Percentiles rank a stretch among this genome's conserved stretches.
These are phyloP conservation scores for Phalaenopsis aphrodite DNA, from an alignment of 106 monocot species.

Conservation along the genomic window DNA sequence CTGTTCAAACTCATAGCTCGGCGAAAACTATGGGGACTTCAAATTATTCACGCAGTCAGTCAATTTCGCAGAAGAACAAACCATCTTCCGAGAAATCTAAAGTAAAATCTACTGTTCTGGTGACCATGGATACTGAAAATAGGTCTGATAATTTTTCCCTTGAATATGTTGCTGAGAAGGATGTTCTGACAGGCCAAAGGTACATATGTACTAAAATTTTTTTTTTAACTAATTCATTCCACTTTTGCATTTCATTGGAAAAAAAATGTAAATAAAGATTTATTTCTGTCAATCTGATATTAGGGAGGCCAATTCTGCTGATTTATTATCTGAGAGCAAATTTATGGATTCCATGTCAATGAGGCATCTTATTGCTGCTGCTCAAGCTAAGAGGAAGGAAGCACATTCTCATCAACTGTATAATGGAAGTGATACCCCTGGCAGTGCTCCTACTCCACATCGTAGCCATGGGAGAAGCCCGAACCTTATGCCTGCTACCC, in stretches of 20 bases:
- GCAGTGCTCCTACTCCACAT: conserved; percentile 24
- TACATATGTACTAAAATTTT: conserved; percentile 6
- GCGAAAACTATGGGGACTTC: background rate
- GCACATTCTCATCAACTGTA: conserved; percentile 31
- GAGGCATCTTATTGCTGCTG: conserved; percentile 91
- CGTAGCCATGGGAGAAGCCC: conserved; percentile 44
- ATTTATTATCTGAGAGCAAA: conserved; percentile 25
- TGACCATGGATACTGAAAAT: conserved; percentile 26
- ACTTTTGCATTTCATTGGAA: background rate
- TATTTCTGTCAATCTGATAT: conserved; percentile 23
- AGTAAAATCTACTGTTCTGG: conserved; percentile 27
- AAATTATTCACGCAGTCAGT: conserved; percentile 2
- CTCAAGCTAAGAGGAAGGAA: conserved; percentile 81
- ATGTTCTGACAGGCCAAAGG: conserved; percentile 26
- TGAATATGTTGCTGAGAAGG: conserved; percentile 39
- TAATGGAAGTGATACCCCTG: conserved; percentile 26
- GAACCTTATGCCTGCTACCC: conserved; percentile 29
- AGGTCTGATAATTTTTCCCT: conserved; percentile 56
- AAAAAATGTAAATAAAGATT: conserved; percentile 4
- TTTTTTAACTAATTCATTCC: conserved; percentile 4
- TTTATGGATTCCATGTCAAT: conserved; percentile 46
- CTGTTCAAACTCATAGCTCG: background rate
- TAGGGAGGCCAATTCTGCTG: conserved; percentile 19
- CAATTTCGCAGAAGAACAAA: conserved; percentile 22
- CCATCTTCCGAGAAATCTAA: conserved; percentile 28